Evolutionary conservation across 305 asterid genomes (phyloP), one percentile per base, ranked within the genome.

Genomic region (Striga hermonthica): DNA sequence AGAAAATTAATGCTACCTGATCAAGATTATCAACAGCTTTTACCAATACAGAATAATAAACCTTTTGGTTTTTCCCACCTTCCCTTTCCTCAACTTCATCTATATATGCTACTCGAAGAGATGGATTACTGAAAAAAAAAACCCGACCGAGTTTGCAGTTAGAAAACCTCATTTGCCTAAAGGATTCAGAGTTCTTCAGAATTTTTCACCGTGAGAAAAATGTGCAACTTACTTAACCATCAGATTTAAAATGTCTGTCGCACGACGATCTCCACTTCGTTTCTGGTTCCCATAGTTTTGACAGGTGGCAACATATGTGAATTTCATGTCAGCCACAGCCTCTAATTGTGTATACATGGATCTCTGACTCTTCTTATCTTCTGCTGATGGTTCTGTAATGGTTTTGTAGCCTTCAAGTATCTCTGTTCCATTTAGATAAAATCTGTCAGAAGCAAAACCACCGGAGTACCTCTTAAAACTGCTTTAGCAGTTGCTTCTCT

Each of bases 1-100:
- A 58, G 40, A 65, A 74, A 66, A 22, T 49, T 34, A 72, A 70
- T 68, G 56, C 59, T 76, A 86, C 99, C 96, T 94, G 99, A 82
- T 94, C 99, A 78, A 91, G 99, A 82, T 94, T 87, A 70, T 91
- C 98, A 60, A 87, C 95, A 39, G 99, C 99, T 85, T 91, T 94
- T 54, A 94, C 81, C 82, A 94, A 81, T 60, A 94, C 98, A 49
- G 98, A 94, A 75, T 94, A 94, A 77, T 81, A 94, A 41, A 88
- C 97, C 76, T 83, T 91, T 70, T 81, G 91, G 55, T 60, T 83
- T 80, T 84, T 85, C 65, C 90, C 97, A 66, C 90, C 90, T 66
- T 86, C 95, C 77, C 87, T 84, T 86, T 91, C 99, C 80, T 94
- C 99, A 57, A 91, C 95, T 73, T 88, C 99, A 77, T 91, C 99